Evolutionary conservation across 192 early-diverging fungal genomes (phyloP), one percentile per base, ranked within the genome.

Genomic region (Gryganskiella cystojenkinii): DNA sequence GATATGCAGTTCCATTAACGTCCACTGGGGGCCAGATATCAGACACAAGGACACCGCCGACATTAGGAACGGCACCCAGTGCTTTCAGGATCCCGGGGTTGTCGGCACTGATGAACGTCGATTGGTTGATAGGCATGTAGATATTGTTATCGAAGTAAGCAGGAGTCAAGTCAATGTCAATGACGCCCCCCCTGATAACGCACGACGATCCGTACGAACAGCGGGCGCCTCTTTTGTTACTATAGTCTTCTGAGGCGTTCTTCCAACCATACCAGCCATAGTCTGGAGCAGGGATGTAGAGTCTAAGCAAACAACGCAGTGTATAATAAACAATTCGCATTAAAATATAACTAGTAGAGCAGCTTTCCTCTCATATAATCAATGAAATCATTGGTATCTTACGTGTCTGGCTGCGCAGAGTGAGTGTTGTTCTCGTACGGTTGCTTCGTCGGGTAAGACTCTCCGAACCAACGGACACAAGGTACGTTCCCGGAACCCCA

Each of bases 381-480:
- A n/a, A n/a, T n/a, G n/a, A n/a, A n/a, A n/a, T n/a, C n/a, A n/a
- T n/a, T n/a, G n/a, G n/a, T 31, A 30, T 33, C 60, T 10, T 62
- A 62, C 61, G 61, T 22, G 17, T 62, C 61, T 10, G 46, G 60
- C 19, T 30, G 4, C 0, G 1, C 47, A 8, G 22, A 7, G 31
- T 49, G 19, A 1, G 61, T 62, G 0, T 30, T 30, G 19, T 64
- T 64, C 51, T 64, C 34, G 6, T 54, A 55, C 2, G 51, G 62
- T 9, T 20, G 20, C 37, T 51, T 64, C 22, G 34, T 53, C 10
- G 62, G 62, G 27, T 55, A 64, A 1, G 62, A 27, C 14, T 54
- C 34, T 17, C 62, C 62, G 14, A 64, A 64, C 62, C 62, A 64
- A 25, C 62, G 51, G 13, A 64, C 62, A 44, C 62, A 64, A 9